Base-by-base conservation (phyloP, 805 yeast genomes). In the Candida andamanensis region DNA sequence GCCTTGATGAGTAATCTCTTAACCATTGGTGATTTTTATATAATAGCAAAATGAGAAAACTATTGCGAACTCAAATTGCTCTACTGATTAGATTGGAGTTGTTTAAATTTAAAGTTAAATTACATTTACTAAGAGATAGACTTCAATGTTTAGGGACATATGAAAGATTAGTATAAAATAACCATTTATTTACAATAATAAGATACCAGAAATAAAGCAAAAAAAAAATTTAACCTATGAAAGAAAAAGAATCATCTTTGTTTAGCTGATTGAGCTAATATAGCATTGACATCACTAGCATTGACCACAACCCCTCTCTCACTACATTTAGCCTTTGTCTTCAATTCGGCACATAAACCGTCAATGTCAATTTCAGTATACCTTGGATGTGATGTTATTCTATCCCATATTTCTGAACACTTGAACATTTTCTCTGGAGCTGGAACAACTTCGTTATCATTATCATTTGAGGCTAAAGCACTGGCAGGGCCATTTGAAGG, bases 351-450 rank as follows among this genome's bases (percentile, higher is more conserved):
- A 69, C 98, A 92, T 54, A 92, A 71, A 2, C 95, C 94, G 52
- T 90, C 97, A 43, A 92, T 89, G 56, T 92, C 98, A 32, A 92
- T 69, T 38, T 89, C 96, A 4, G 92, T 78, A 57, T 89, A 92
- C 52, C 82, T 77, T 20, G 98, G 97, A 67, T 92, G 97, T 15
- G 92, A 60, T 2, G 96, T 84, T 23, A 92, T 82, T 50, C 97
- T 74, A 57, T 90, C 97, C 98, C 98, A 92, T 11, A 90, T 81
- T 45, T 87, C 96, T 0, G 95, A 76, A 58, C 98, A 92, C 50
- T 76, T 77, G 42, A 76, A 53, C 10, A 72, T 67, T 12, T 58
- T 60, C 36, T 78, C 81, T 6, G 76, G 81, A 4, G 81, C 74
- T 5, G 95, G 95, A 3, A 85, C 89, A 17, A 77, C 74, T 35